Evolutionary conservation across 2,329 filamentous ascomycete genomes (phyloP).

Genomic region (Waltergamsia citrina): DNA sequence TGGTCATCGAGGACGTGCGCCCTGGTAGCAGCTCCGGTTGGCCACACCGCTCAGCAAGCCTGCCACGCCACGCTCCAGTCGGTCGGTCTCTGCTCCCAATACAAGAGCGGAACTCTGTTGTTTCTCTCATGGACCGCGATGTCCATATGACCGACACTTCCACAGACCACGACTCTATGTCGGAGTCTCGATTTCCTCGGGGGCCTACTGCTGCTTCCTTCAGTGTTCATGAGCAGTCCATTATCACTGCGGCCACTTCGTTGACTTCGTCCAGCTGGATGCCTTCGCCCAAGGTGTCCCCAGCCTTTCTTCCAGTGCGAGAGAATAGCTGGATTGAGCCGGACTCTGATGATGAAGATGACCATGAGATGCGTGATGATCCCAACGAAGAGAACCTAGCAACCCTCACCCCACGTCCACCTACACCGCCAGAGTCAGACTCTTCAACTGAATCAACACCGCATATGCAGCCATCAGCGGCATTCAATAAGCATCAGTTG

Average conservation of each 20-base stretch:
- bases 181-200: constrained; percentile 18
- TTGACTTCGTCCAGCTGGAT: constrained; percentile 18
- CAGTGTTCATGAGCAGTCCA: constrained; percentile 21
- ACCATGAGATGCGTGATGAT: constrained; percentile 6
- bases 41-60: constrained; percentile 11
- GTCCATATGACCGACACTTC: constrained; percentile 10
- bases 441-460: background rate
- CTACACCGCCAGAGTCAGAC: constrained; percentile 14
- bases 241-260: constrained; percentile 25
- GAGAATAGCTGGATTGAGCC: constrained; percentile 26
- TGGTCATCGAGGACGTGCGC: constrained; percentile 19
- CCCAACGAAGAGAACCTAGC: constrained; percentile 6
- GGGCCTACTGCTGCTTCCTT: constrained; percentile 21
- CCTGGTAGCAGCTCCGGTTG: too few relatives aligned
- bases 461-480: background rate
- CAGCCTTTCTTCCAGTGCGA: constrained; percentile 9
- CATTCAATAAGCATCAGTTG: background rate
- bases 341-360: constrained; percentile 23
- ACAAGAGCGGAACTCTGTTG: constrained; percentile 23
- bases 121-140: constrained; percentile 21
- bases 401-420: constrained; percentile 19
- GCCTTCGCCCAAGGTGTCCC: constrained; percentile 14
- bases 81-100: constrained; percentile 22
- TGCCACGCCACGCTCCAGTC: constrained; percentile 17
- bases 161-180: constrained; percentile 23